A percentile compares a stretch with the other conserved stretches of the same genome.
phyloP scores from a whole-genome alignment of 768 basidiomycete species.

The Lyophyllum semitale region DNA sequence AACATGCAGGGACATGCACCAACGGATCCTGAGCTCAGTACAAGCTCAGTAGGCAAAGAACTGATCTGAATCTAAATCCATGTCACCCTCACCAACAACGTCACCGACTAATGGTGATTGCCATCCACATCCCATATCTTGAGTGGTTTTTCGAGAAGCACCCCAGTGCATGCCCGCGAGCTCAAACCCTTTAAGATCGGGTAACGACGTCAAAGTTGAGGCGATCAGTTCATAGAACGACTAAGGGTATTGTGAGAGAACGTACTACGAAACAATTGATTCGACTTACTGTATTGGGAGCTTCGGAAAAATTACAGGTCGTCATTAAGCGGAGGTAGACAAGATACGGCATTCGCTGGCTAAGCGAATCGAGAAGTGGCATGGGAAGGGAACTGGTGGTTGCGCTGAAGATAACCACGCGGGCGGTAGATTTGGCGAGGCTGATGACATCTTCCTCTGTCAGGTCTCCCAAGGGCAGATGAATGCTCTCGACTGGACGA shows the following conservation, averaged over 20 bases:
- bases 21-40: no score
- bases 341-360: conserved; percentile 57
- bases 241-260: conserved; percentile 36
- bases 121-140: conserved; percentile 51
- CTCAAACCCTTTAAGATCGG: conserved; percentile 68
- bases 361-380: conserved; percentile 57
- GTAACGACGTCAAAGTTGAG: conserved; percentile 54
- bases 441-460: conserved; percentile 54
- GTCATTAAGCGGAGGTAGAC: conserved; percentile 69
- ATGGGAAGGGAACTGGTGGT: conserved; percentile 60
- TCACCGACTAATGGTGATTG: conserved; percentile 46
- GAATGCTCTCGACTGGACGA: conserved; percentile 64
- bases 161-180: conserved; percentile 79
- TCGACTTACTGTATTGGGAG: conserved; percentile 52
- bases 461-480: conserved; percentile 62
- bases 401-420: conserved; percentile 57
- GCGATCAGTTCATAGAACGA: conserved; percentile 66
- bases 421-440: conserved; percentile 51
- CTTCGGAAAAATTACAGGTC: conserved; percentile 49
- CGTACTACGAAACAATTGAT: conserved; percentile 11
- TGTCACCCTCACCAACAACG: conserved; percentile 28
- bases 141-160: conserved; percentile 46
- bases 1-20: neutral
- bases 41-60: conserved; percentile 31
- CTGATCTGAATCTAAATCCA: conserved; percentile 33